Conservation (phyloP, 108 stramenopile genomes). For the Conticribra weissflogii region DNA sequence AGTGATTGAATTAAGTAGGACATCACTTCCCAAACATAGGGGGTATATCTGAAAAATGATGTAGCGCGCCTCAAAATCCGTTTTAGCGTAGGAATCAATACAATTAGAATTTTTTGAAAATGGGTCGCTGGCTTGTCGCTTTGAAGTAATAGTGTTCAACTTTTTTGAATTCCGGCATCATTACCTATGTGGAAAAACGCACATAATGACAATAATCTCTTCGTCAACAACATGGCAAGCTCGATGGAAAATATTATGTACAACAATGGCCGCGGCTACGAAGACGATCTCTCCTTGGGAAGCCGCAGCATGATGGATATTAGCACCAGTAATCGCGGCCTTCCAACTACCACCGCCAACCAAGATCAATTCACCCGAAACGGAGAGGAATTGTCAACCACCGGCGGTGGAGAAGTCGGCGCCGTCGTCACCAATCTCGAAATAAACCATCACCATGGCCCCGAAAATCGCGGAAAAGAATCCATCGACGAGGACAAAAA, state of each 20-base stretch:
- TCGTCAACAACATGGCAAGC: not conserved
- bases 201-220: too few relatives aligned
- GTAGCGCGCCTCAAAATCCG: too few relatives aligned
- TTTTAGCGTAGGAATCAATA: too few relatives aligned
- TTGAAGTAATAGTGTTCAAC: too few relatives aligned
- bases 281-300: not conserved
- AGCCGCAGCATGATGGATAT: not conserved
- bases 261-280: not conserved
- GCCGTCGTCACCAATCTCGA: not conserved
- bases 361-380: not conserved
- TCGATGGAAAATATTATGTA: not conserved
- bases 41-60: too few relatives aligned
- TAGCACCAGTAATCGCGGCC: not conserved
- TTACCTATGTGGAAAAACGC: too few relatives aligned
- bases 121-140: too few relatives aligned
- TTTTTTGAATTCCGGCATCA: too few relatives aligned
- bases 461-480: slow-evolving; percentile 4
- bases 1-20: too few relatives aligned
- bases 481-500: slow-evolving; percentile 7
- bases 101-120: too few relatives aligned
- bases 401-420: slow-evolving; percentile 2
- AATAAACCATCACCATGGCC: not conserved
- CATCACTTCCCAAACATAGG: too few relatives aligned
- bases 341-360: not conserved
- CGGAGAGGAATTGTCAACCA: too few relatives aligned